Base-by-base conservation (phyloP, 352 stramenopile genomes). In the Pythium brassicae region DNA sequence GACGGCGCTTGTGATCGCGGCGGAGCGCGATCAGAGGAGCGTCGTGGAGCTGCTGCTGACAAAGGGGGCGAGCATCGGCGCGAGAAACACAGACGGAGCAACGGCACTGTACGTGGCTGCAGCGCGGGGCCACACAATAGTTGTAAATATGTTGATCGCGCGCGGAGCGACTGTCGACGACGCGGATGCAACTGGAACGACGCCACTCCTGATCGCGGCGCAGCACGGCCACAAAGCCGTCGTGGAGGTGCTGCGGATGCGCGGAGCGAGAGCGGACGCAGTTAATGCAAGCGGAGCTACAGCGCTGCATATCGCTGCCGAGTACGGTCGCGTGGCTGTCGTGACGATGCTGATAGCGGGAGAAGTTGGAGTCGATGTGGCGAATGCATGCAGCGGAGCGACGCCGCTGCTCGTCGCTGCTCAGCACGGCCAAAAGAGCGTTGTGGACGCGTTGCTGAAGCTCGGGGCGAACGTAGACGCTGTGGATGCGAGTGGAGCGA, bases 31-130 rank as follows among this genome's bases (percentile, higher is more conserved):
- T 9, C 40, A 45, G 17, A 22, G 19, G 10, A 2, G 10, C 19
- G 40, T 45, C n/a, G n/a, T 45, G 40, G n/a, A 45, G 19, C n/a
- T 45, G 40, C 40, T 45, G 40, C 19, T 45, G 40, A 17, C 40
- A 25, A 6, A 20, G 1, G 40, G 40, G 4, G 19, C 40, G 40
- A 45, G 40, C n/a, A 20, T 45, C 19, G 17, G 2, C n/a, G 17
- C 40, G 19, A 25, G 9, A 17, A 45, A 45, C 10, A 20, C 20
- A 20, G 8, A 45, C 19, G 40, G 40, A 25, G 40, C 19, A 20
- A 45, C 40, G 11, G 17, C 40, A 7, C 19, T 45, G 40, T 25
- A 22, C n/a, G 5, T 25, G 17, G 40, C 40, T 4, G 40, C 40
- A 45, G 40, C 19, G 9, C 40, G 15, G 6, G 9, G 40, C 17